These are phyloP conservation scores for Diplodia scrobiculata DNA, from an alignment of 2,329 filamentous ascomycete genomes.

Conservation along the genomic window DNA sequence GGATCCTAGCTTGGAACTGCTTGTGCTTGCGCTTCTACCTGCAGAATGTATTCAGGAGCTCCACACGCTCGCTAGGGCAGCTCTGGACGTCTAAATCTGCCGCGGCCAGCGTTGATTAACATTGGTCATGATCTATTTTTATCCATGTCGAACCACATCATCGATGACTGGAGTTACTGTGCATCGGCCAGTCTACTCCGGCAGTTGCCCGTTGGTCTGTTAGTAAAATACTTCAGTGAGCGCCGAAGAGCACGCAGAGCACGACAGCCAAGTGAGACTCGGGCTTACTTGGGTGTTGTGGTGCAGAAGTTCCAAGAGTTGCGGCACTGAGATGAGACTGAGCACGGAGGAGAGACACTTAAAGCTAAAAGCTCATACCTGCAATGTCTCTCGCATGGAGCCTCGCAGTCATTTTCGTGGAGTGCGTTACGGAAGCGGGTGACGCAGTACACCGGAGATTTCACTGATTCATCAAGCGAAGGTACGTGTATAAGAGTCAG, in stretches of 20 bases:
- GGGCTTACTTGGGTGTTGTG: no score
- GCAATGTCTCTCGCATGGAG: neutral
- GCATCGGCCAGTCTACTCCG: no score
- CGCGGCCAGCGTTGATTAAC: neutral
- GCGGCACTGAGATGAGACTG: no score
- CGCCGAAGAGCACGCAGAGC: no score
- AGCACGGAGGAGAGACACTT: neutral
- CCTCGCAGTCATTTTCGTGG: neutral
- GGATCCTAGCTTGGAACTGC: no score
- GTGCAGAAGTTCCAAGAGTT: no score
- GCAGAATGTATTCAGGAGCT: neutral
- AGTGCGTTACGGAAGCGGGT: neutral
- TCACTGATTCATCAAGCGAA: neutral
- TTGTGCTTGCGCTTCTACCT: no score
- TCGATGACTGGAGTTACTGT: neutral
- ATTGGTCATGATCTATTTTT: neutral
- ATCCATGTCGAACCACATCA: neutral
- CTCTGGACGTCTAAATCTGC: neutral
- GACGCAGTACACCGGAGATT: neutral
- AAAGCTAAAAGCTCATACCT: neutral
- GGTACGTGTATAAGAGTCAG: neutral
- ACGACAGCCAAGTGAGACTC: no score
- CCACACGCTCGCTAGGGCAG: neutral
- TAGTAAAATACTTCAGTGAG: no score
- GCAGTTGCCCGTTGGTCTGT: no score